Evolutionary conservation across 2,329 filamentous ascomycete species (phyloP), one percentile per base, ranked within the genome.

Genomic region (Alternaria rosae): DNA sequence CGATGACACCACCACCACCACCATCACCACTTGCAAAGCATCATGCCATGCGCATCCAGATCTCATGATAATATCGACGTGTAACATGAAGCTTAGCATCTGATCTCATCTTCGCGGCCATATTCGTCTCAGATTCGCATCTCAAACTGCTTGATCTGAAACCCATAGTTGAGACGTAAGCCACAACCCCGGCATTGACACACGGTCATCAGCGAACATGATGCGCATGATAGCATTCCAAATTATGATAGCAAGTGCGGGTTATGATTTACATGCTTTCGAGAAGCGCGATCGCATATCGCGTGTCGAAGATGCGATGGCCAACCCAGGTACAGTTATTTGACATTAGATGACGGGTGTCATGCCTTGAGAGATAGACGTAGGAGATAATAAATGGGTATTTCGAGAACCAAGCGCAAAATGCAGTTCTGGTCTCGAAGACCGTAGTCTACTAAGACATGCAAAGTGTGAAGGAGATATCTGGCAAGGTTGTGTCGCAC

Each of bases 101-200:
- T 11, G 41, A 23, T 21, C 30, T 25, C 20, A 51, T 51, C 32
- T 21, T 12, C 47, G 47, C 47, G 47, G 47, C 47, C 20, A 51
- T 38, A 32, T 12, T 23, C 35, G 45, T 57, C 53, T 55, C 47
- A 48, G 25, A 54, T 44, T 13, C 15, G 26, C 47, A 28, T 35
- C 35, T 41, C 10, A 17, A 25, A 57, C 28, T 47, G 51, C 53
- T 44, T 47, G 38, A 61, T 57, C 54, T 57, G 58, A 61, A 61
- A 57, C 58, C 45, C 30, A 38, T 38, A 32, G 47, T 15, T 61
- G 58, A 61, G 53, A 61, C 58, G 35, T 8, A 51, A 15, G 47
- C 28, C 30, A 61, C 26, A 41, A 42, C 44, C 17, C 54, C 58
- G 20, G 50, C 21, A 28, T 30, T 28, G 26, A 42, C 51, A 41